Conservation (phyloP, 352 stramenopile species). For the Globisporangium cylindrosporum region DNA sequence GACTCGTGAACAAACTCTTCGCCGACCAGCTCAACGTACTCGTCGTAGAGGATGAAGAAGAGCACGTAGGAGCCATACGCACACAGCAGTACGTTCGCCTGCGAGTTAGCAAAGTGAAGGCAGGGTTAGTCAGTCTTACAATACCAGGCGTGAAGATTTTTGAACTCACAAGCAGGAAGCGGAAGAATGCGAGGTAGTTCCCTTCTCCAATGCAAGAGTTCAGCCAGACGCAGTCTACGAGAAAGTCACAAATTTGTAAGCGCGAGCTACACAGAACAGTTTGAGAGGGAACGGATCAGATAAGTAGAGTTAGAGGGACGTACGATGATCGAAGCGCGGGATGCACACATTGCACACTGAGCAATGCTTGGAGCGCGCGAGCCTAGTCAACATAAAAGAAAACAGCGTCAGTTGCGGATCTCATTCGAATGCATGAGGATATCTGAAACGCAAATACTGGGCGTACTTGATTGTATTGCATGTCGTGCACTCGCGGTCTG, state of each 20-base stretch:
- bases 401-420: not conserved
- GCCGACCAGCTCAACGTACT: slow-evolving; percentile 36
- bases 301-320: not conserved
- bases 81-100: slow-evolving; percentile 54
- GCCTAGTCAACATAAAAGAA: slow-evolving; percentile 18
- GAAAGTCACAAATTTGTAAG: not conserved
- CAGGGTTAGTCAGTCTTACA: not conserved
- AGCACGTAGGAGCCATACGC: slow-evolving; percentile 54
- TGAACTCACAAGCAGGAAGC: slow-evolving; percentile 42
- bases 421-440: not conserved
- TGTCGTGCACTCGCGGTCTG: slow-evolving; percentile 33
- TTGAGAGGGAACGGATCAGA: not conserved
- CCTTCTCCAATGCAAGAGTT: slow-evolving; percentile 65
- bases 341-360: slow-evolving; percentile 62
- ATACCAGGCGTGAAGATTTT: not conserved
- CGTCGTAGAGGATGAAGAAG: slow-evolving; percentile 35
- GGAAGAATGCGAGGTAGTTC: slow-evolving; percentile 56
- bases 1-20: slow-evolving; percentile 45
- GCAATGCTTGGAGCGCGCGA: slow-evolving; percentile 71
- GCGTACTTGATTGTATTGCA: slow-evolving; percentile 50
- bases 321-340: slow-evolving; percentile 65
- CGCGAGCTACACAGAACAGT: not conserved
- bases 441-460: no score
- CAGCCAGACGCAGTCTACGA: slow-evolving; percentile 53
- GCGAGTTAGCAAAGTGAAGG: not conserved